A percentile compares a stretch with the other conserved stretches of the same genome.
phyloP scores from a whole-genome alignment of 176 grass and related monocot species.

The Eragrostis curvula region DNA sequence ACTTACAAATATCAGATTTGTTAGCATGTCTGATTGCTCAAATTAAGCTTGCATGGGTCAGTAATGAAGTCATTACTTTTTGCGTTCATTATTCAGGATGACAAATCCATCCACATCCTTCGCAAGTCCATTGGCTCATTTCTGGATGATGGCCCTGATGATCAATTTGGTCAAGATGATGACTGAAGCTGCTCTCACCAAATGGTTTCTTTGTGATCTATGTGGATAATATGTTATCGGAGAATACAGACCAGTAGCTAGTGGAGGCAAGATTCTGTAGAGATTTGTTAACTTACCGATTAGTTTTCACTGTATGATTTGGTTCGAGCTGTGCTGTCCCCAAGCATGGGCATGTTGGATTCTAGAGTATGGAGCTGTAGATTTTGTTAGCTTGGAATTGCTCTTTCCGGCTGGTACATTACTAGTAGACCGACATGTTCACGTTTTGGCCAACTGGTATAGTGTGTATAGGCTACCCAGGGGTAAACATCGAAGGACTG shows the following conservation, averaged over 20 bases:
- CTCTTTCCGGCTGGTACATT: neutral
- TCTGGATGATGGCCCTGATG: constrained; percentile 68
- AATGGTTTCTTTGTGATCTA: constrained; percentile 7
- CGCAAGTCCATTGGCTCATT: constrained; percentile 88
- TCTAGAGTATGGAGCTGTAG: neutral
- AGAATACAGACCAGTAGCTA: neutral
- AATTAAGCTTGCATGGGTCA: neutral
- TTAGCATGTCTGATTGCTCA: neutral
- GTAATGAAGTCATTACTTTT: neutral
- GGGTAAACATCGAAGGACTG: too few relatives aligned
- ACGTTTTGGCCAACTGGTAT: neutral
- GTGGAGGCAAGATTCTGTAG: constrained; percentile 10
- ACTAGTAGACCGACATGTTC: neutral
- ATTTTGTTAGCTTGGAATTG: neutral
- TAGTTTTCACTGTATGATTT: neutral
- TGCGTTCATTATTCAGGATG: constrained; percentile 61
- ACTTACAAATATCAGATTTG: neutral
- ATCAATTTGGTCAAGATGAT: constrained; percentile 77
- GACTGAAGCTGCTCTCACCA: constrained; percentile 41
- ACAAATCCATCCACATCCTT: constrained; percentile 82
- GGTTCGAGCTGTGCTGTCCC: neutral
- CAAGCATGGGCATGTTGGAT: neutral
- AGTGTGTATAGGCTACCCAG: too few relatives aligned
- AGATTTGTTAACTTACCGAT: neutral
- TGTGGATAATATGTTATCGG: constrained; percentile 38